phyloP scores from a whole-genome alignment of 1,284 basidiomycete genomes.

The Boletus hoseneyae region DNA sequence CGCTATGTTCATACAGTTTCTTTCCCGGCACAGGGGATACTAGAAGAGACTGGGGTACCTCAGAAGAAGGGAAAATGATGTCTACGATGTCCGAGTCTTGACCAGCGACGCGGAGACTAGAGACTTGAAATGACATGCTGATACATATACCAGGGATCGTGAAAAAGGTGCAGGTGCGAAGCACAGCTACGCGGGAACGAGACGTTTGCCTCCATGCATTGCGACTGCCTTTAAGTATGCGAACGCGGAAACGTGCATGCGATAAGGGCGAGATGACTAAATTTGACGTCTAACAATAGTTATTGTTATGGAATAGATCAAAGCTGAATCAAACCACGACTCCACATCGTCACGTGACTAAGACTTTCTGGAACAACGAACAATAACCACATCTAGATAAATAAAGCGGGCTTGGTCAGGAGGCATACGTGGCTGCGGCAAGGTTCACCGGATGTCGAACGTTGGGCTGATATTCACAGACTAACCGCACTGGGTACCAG shows the following conservation, averaged over 20 bases:
- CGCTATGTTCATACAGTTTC: constrained; percentile 24
- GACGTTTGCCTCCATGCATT: not conserved
- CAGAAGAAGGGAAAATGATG: constrained; percentile 15
- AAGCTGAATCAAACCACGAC: not conserved
- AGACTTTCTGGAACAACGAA: constrained; percentile 5
- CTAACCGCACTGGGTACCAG: constrained; percentile 2
- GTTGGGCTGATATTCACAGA: constrained; percentile 1
- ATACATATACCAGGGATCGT: constrained; percentile 10
- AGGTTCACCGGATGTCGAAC: constrained; percentile 10
- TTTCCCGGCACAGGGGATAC: constrained; percentile 10
- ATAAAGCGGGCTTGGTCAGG: not conserved
- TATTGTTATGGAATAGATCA: constrained; percentile 18
- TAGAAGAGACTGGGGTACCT: not conserved
- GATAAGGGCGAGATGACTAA: constrained; percentile 8
- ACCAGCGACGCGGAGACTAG: constrained; percentile 28
- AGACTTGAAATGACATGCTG: constrained; percentile 20
- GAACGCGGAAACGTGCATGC: constrained; percentile 1
- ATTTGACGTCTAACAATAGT: constrained; percentile 28
- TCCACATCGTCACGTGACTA: constrained; percentile 21
- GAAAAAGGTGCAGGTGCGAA: constrained; percentile 21
- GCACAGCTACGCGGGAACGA: constrained; percentile 27
- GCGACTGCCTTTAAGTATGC: constrained; percentile 21
- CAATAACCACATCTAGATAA: constrained; percentile 24
- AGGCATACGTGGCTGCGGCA: constrained; percentile 12
- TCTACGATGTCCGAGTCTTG: constrained; percentile 20